Percentiles rank a stretch among this genome's conserved stretches.
Evolutionary conservation across 805 yeast genomes (phyloP).

Genomic region (Cyberlindnera misumaiensis): DNA sequence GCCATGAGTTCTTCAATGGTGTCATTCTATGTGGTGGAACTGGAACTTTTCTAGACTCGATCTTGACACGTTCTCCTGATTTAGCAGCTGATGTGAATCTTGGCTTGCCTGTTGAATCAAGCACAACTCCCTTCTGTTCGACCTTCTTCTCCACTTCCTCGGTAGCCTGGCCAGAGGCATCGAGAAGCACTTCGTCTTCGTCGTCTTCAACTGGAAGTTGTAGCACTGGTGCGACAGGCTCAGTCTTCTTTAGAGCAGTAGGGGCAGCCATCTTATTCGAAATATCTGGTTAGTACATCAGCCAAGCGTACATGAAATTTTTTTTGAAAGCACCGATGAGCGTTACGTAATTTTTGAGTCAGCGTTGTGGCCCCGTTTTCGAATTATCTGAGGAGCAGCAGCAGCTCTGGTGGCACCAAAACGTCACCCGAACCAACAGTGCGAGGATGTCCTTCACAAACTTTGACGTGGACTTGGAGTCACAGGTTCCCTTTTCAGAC

Average conservation of each 20-base stretch:
- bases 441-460: slow-evolving; percentile 21
- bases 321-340: too few relatives aligned
- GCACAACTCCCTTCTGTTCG: slow-evolving; percentile 26
- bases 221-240: slow-evolving; percentile 1
- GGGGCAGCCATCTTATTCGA: slow-evolving; percentile 38
- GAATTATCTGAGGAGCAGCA: too few relatives aligned
- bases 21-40: slow-evolving; percentile 98
- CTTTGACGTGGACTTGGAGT: slow-evolving; percentile 21
- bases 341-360: too few relatives aligned
- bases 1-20: slow-evolving; percentile 86
- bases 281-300: too few relatives aligned
- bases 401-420: not conserved
- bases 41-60: slow-evolving; percentile 81
- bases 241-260: slow-evolving; percentile 27
- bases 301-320: too few relatives aligned
- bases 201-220: slow-evolving; percentile 20
- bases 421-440: not conserved
- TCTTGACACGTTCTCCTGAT: slow-evolving; percentile 56
- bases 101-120: slow-evolving; percentile 85
- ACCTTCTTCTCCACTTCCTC: slow-evolving; percentile 16
- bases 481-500: slow-evolving; percentile 30
- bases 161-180: slow-evolving; percentile 24
- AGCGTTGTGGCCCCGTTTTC: too few relatives aligned
- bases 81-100: slow-evolving; percentile 68
- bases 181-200: slow-evolving; percentile 32